Conservation (phyloP, 2,329 filamentous ascomycete genomes). For the Tolypocladium endophyticum region DNA sequence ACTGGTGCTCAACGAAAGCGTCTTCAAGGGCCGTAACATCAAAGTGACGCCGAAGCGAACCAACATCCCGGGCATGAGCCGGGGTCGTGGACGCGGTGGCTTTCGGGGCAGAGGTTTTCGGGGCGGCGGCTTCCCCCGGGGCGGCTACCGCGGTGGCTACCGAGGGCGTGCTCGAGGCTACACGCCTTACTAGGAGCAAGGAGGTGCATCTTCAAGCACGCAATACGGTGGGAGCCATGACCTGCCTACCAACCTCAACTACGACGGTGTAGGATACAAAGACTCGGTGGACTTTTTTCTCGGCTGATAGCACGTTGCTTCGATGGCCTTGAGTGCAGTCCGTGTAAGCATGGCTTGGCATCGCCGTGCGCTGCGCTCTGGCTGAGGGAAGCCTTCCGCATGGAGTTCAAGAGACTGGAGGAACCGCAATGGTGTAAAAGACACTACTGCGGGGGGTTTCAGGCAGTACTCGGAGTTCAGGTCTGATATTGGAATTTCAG, state of each 20-base stretch:
- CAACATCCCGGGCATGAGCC: slow-evolving; percentile 88
- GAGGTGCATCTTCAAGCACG: slow-evolving; percentile 13
- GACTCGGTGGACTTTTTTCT: not conserved
- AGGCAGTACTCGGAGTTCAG: slow-evolving; percentile 1
- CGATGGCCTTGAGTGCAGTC: not conserved
- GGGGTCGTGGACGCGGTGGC: slow-evolving; percentile 57
- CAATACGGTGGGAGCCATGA: slow-evolving; percentile 8
- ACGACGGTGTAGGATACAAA: not conserved
- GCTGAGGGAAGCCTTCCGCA: not conserved
- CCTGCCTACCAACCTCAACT: slow-evolving; percentile 3
- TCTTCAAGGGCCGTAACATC: slow-evolving; percentile 88
- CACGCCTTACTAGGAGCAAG: slow-evolving; percentile 49
- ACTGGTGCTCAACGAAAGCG: slow-evolving; percentile 88
- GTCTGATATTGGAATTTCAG: slow-evolving; percentile 1
- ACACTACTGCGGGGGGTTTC: not conserved
- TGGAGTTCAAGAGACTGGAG: not conserved
- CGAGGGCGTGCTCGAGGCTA: slow-evolving; percentile 55
- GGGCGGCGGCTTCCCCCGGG: slow-evolving; percentile 44
- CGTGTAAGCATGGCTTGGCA: not conserved
- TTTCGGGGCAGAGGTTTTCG: slow-evolving; percentile 38
- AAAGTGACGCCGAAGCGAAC: slow-evolving; percentile 95
- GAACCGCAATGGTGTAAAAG: not conserved
- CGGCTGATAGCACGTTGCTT: not conserved
- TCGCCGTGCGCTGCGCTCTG: not conserved
- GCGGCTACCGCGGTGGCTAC: slow-evolving; percentile 58